phyloP scores from a whole-genome alignment of 805 yeast species.

The Martiniozyma abietophila region DNA sequence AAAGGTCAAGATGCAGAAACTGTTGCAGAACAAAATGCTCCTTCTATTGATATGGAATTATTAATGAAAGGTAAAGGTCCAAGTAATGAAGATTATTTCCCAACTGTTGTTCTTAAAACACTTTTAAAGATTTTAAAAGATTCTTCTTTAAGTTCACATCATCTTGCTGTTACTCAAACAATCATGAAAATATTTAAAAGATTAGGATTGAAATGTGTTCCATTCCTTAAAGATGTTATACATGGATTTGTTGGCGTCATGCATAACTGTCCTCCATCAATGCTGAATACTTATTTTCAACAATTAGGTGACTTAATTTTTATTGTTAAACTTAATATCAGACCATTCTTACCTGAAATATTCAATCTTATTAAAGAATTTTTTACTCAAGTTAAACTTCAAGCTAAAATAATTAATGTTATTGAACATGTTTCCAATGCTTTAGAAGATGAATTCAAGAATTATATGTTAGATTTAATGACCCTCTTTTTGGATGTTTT shows the following conservation, averaged over 20 bases:
- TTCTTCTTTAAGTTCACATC: constrained; percentile 75
- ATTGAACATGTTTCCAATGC: constrained; percentile 81
- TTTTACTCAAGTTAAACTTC: constrained; percentile 53
- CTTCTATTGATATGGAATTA: constrained; percentile 82
- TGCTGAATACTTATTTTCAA: constrained; percentile 82
- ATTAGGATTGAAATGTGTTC: constrained; percentile 78
- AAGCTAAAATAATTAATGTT: constrained; percentile 68
- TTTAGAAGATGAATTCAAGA: constrained; percentile 85
- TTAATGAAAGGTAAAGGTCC: constrained; percentile 94
- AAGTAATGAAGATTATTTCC: constrained; percentile 84
- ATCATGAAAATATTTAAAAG: constrained; percentile 86
- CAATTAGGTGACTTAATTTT: constrained; percentile 72
- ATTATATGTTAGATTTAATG: constrained; percentile 67
- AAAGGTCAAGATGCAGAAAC: constrained; percentile 26
- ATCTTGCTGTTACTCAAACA: constrained; percentile 89
- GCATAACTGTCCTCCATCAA: constrained; percentile 67
- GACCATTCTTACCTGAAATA: constrained; percentile 71
- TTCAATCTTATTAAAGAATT: constrained; percentile 69
- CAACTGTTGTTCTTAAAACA: constrained; percentile 86
- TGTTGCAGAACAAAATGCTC: constrained; percentile 69
- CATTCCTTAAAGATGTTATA: constrained; percentile 78
- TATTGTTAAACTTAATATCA: constrained; percentile 82
- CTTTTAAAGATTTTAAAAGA: constrained; percentile 79
- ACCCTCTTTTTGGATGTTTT: constrained; percentile 68
- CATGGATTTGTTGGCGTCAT: constrained; percentile 83